Conservation (phyloP, 2,329 filamentous ascomycete genomes). For the Ascocoryne sarcoides region DNA sequence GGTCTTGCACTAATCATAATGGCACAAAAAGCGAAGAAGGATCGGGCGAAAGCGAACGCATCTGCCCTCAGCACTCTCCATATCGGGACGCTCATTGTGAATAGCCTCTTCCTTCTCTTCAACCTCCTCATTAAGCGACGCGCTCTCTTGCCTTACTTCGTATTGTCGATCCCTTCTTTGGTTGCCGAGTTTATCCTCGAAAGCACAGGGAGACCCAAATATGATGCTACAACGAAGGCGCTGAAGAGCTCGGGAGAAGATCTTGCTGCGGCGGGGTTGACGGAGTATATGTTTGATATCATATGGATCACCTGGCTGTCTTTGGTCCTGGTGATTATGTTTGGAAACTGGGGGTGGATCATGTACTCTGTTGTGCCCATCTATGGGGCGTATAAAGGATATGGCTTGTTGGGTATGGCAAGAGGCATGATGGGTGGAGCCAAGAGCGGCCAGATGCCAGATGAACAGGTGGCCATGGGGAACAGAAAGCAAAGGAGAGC, state of each 20-base stretch:
- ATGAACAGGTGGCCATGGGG: constrained; percentile 21
- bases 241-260: constrained; percentile 78
- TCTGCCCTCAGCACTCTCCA: constrained; percentile 74
- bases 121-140: constrained; percentile 55
- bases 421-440: constrained; percentile 28
- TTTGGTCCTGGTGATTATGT: constrained; percentile 59
- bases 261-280: constrained; percentile 76
- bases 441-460: constrained; percentile 18
- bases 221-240: constrained; percentile 40
- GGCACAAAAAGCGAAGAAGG: constrained; percentile 31
- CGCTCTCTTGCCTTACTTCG: constrained; percentile 57
- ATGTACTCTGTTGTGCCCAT: constrained; percentile 36
- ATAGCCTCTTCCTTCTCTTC: constrained; percentile 65
- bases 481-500: constrained; percentile 29
- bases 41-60: constrained; percentile 69
- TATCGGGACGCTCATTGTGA: constrained; percentile 61
- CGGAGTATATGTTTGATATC: constrained; percentile 97
- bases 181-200: constrained; percentile 82
- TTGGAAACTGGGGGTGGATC: constrained; percentile 76
- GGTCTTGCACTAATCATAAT: constrained; percentile 31
- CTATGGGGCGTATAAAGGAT: constrained; percentile 28
- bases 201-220: constrained; percentile 69
- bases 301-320: constrained; percentile 89
- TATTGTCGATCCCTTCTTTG: constrained; percentile 67
- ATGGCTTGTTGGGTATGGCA: constrained; percentile 27